Conservation (phyloP, 306 rosid genomes). For the Cyclanthera cordifolia region DNA sequence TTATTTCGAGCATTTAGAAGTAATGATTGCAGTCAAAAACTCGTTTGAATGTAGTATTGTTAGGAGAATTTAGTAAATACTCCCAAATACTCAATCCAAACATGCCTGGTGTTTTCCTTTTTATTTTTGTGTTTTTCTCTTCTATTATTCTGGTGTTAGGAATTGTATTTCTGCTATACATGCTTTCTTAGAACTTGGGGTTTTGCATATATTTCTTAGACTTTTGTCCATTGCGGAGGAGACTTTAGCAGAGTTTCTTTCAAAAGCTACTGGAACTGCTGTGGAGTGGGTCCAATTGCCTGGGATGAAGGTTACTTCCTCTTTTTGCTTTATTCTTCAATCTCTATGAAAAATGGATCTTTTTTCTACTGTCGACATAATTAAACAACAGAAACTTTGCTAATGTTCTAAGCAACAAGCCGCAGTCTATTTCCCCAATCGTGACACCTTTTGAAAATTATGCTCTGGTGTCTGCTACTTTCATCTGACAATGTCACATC, state of each 20-base stretch:
- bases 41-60: too few relatives aligned
- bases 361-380: slow-evolving; percentile 14
- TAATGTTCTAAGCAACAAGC: slow-evolving; percentile 28
- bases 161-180: not conserved
- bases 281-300: slow-evolving; percentile 99
- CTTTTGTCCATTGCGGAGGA: slow-evolving; percentile 99
- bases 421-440: not conserved
- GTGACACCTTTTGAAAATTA: not conserved
- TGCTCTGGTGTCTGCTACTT: slow-evolving; percentile 1
- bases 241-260: slow-evolving; percentile 99
- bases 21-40: too few relatives aligned
- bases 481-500: slow-evolving; percentile 2
- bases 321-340: slow-evolving; percentile 12
- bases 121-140: not conserved
- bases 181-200: slow-evolving; percentile 19
- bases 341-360: not conserved
- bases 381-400: slow-evolving; percentile 21
- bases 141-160: not conserved
- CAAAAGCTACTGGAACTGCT: slow-evolving; percentile 99
- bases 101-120: not conserved
- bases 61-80: too few relatives aligned
- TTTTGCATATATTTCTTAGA: slow-evolving; percentile 37
- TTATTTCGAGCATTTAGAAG: too few relatives aligned
- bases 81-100: too few relatives aligned
- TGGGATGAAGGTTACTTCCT: slow-evolving; percentile 83